phyloP scores from a whole-genome alignment of 2,329 filamentous ascomycete species.

The Nothopassalora personata region DNA sequence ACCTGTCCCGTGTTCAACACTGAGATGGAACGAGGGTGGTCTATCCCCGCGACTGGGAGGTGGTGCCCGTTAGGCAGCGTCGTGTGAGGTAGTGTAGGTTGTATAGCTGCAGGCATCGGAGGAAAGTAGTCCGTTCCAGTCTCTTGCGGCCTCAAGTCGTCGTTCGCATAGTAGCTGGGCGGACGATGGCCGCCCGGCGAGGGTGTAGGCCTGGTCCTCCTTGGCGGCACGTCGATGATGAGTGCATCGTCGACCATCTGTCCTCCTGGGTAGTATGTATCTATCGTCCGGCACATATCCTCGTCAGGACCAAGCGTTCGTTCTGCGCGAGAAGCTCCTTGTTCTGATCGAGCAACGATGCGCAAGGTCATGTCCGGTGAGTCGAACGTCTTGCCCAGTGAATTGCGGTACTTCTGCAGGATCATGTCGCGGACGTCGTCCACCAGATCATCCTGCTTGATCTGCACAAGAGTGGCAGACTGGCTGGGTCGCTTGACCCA shows the following conservation, averaged over 20 bases:
- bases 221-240: constrained; percentile 76
- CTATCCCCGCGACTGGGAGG: constrained; percentile 34
- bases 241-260: constrained; percentile 86
- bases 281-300: constrained; percentile 68
- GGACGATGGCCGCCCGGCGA: constrained; percentile 59
- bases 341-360: constrained; percentile 58
- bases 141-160: constrained; percentile 63
- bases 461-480: constrained; percentile 80
- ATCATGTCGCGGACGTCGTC: constrained; percentile 94
- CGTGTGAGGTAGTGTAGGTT: constrained; percentile 37
- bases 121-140: constrained; percentile 78
- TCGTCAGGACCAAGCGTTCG: constrained; percentile 80
- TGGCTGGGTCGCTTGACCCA: constrained; percentile 88
- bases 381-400: constrained; percentile 81
- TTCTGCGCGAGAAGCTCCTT: constrained; percentile 42
- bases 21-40: constrained; percentile 63
- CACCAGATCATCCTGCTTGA: constrained; percentile 82
- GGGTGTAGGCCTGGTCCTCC: constrained; percentile 66
- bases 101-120: constrained; percentile 52
- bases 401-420: constrained; percentile 88
- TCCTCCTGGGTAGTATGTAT: constrained; percentile 77
- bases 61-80: constrained; percentile 30
- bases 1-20: constrained; percentile 76
- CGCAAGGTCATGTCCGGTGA: constrained; percentile 80
- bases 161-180: constrained; percentile 52